These are phyloP conservation scores for Botrytis deweyae DNA, from an alignment of 2,329 filamentous ascomycete species.

Conservation along the genomic window DNA sequence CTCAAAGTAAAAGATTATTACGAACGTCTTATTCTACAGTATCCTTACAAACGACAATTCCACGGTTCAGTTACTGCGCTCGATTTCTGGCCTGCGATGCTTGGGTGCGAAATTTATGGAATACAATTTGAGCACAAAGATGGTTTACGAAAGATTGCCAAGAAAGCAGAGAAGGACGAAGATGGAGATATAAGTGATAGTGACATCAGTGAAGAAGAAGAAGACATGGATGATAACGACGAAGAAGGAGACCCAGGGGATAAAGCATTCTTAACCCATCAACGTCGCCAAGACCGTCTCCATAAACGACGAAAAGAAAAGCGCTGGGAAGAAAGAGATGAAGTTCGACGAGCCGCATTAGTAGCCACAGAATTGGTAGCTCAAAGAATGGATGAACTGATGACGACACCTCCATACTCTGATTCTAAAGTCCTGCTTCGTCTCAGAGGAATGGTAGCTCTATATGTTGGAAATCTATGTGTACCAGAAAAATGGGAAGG, in stretches of 20 bases:
- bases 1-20: constrained; percentile 67
- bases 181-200: constrained; percentile 30
- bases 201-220: constrained; percentile 24
- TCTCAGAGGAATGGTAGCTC: constrained; percentile 69
- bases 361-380: constrained; percentile 61
- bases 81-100: constrained; percentile 79
- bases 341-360: constrained; percentile 32
- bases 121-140: constrained; percentile 59
- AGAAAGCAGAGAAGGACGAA: constrained; percentile 35
- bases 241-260: constrained; percentile 27
- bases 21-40: constrained; percentile 72
- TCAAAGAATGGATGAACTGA: constrained; percentile 66
- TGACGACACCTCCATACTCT: constrained; percentile 69
- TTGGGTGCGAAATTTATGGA: constrained; percentile 78
- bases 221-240: constrained; percentile 23
- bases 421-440: constrained; percentile 65
- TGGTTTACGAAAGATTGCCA: constrained; percentile 44
- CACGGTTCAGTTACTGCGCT: constrained; percentile 62
- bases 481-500: constrained; percentile 42
- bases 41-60: constrained; percentile 63
- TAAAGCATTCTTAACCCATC: constrained; percentile 27
- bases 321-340: constrained; percentile 36
- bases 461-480: constrained; percentile 72
- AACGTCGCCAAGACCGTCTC: constrained; percentile 26
- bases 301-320: constrained; percentile 27